Evolutionary conservation across 164 flowering plant genomes (phyloP).

Genomic region (Warburgia ugandensis): DNA sequence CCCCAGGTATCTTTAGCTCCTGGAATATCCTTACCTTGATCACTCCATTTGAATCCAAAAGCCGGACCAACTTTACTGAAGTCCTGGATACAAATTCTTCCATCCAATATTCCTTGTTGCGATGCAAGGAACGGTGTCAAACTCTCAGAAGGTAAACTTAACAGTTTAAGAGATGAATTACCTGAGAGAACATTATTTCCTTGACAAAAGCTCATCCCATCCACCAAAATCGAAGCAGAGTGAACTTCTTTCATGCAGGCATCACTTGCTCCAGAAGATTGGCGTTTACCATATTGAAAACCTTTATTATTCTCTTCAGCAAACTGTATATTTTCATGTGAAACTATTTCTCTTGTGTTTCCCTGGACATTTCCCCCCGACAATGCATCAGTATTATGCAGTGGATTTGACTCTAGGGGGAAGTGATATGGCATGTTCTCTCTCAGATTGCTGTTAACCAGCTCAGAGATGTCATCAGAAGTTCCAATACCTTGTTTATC

Average conservation of each 20-base stretch:
- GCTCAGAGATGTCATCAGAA: constrained; percentile 7
- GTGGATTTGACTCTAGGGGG: constrained; percentile 8
- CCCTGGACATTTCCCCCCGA: constrained; percentile 10
- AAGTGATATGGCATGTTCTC: constrained; percentile 1
- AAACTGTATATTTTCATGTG: constrained; percentile 5
- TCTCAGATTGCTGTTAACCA: constrained; percentile 3
- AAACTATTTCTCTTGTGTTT: constrained; percentile 4
- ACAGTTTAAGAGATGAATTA: constrained; percentile 4
- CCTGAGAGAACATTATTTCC: neutral
- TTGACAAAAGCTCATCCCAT: constrained; percentile 5
- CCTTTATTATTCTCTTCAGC: constrained; percentile 3
- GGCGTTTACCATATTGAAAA: constrained; percentile 12
- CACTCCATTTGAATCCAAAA: constrained; percentile 8
- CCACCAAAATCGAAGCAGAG: constrained; percentile 6
- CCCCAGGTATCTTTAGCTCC: constrained; percentile 6
- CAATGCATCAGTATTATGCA: constrained; percentile 5
- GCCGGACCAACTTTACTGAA: constrained; percentile 8
- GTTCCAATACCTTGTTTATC: constrained; percentile 7
- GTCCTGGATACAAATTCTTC: constrained; percentile 5
- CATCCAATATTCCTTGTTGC: constrained; percentile 5
- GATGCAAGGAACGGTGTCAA: constrained; percentile 7
- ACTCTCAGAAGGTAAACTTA: constrained; percentile 4
- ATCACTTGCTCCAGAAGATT: constrained; percentile 2
- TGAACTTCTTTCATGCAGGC: constrained; percentile 4
- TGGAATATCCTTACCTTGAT: neutral